Conservation (phyloP, 345 rosid genomes). For the Camelina hispida region DNA sequence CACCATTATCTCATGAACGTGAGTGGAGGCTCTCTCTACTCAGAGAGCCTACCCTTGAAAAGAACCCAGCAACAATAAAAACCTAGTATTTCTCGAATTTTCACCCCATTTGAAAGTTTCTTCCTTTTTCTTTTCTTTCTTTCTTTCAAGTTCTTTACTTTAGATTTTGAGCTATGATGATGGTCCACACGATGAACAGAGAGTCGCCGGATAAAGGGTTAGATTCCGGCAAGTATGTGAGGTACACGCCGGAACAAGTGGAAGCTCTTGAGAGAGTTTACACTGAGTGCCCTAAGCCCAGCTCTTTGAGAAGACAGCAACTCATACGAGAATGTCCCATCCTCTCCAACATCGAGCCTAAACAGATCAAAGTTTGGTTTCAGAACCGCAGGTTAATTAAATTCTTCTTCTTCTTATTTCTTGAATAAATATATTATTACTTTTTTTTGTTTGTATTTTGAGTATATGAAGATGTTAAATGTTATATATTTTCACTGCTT, state of each 20-base stretch:
- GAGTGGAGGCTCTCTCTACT: conserved; percentile 57
- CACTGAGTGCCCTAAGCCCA: conserved; percentile 49
- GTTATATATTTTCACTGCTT: not conserved
- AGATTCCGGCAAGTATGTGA: conserved; percentile 48
- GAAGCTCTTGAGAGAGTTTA: conserved; percentile 51
- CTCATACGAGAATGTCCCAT: conserved; percentile 48
- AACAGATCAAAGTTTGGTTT: conserved; percentile 54
- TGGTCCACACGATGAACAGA: conserved; percentile 51
- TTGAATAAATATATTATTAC: too few relatives aligned
- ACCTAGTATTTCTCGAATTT: conserved; percentile 32
- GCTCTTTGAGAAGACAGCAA: conserved; percentile 46
- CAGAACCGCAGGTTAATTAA: conserved; percentile 46
- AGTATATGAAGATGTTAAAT: not conserved
- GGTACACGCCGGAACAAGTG: conserved; percentile 50
- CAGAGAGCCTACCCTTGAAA: conserved; percentile 55
- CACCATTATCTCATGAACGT: conserved; percentile 53
- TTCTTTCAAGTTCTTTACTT: not conserved
- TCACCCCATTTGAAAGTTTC: not conserved
- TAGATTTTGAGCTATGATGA: conserved; percentile 38
- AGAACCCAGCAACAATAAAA: conserved; percentile 28
- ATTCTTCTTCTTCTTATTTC: not conserved
- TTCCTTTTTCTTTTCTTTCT: not conserved
- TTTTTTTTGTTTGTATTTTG: too few relatives aligned
- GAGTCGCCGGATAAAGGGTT: conserved; percentile 47
- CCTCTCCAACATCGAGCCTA: conserved; percentile 46